Evolutionary conservation across 352 stramenopile species (phyloP).

Genomic region (Aphanomyces invadans): DNA sequence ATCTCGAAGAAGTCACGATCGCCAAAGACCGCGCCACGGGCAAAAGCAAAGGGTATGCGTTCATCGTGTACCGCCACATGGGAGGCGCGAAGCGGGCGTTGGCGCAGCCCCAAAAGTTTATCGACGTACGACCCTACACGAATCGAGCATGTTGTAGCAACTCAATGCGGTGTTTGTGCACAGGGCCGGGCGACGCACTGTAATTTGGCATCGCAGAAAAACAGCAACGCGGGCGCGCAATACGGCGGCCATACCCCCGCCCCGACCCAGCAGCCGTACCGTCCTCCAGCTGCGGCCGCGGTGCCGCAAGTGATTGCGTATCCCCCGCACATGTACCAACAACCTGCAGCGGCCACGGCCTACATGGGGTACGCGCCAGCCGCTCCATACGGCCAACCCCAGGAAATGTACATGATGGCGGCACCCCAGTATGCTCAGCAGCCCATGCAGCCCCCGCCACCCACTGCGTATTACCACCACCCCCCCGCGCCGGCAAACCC

Average conservation of each 20-base stretch:
- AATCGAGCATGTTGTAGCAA: too few relatives aligned
- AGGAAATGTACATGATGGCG: not conserved
- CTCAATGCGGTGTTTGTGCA: too few relatives aligned
- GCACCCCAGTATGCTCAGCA: not conserved
- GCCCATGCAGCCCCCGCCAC: not conserved
- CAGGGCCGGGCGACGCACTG: constrained; percentile 49
- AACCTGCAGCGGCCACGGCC: not conserved
- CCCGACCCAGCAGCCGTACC: not conserved
- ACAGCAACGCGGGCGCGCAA: not conserved
- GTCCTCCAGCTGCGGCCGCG: not conserved
- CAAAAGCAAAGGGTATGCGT: constrained; percentile 63
- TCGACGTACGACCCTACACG: constrained; percentile 41
- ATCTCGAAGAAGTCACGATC: constrained; percentile 44
- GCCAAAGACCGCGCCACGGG: constrained; percentile 44
- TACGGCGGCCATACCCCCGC: not conserved
- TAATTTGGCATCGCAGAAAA: constrained; percentile 41
- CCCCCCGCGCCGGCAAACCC: too few relatives aligned
- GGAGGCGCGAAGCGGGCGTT: constrained; percentile 38
- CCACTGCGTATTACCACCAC: not conserved
- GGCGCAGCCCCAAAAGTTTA: constrained; percentile 51
- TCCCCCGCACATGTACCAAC: not conserved
- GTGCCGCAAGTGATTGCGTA: not conserved
- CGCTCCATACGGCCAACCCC: constrained; percentile 4
- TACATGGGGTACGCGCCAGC: not conserved
- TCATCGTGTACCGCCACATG: constrained; percentile 53